Conservation (phyloP, 768 basidiomycete species). For the Podaxis sp. region DNA sequence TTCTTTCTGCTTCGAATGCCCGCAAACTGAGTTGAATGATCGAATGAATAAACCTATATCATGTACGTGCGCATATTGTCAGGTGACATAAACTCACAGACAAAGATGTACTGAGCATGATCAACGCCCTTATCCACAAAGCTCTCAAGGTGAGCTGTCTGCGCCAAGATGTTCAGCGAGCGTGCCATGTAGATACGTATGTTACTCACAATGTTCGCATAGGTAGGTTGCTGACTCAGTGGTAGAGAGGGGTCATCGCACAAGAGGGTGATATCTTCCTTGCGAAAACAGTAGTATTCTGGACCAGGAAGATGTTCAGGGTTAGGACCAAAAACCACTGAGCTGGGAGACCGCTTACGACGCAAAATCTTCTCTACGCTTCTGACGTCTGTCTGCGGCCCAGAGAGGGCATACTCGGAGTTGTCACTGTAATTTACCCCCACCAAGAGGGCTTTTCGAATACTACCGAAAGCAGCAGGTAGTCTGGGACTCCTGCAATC, state of each 20-base stretch:
- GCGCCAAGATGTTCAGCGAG: neutral
- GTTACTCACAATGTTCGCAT: neutral
- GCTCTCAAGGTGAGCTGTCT: neutral
- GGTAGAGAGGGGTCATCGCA: neutral
- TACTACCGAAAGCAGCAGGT: neutral
- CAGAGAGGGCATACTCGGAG: neutral
- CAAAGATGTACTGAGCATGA: neutral
- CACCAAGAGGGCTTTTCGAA: neutral
- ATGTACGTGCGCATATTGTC: neutral
- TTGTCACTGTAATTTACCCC: neutral
- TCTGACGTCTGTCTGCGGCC: neutral
- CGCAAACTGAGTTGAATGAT: neutral
- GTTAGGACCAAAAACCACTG: too few relatives aligned
- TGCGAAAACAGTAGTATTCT: neutral
- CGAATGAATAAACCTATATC: neutral
- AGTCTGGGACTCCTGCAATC: neutral
- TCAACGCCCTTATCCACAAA: neutral
- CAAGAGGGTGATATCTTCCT: neutral
- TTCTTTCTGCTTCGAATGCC: neutral
- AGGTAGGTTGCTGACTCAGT: neutral
- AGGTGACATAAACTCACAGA: neutral
- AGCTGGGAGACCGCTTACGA: neutral
- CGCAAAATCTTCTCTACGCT: neutral
- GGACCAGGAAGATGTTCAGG: neutral
- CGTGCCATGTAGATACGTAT: neutral